Conservation (phyloP, 371 early-diverging fungal species). For the Haplosporangium sp. region DNA sequence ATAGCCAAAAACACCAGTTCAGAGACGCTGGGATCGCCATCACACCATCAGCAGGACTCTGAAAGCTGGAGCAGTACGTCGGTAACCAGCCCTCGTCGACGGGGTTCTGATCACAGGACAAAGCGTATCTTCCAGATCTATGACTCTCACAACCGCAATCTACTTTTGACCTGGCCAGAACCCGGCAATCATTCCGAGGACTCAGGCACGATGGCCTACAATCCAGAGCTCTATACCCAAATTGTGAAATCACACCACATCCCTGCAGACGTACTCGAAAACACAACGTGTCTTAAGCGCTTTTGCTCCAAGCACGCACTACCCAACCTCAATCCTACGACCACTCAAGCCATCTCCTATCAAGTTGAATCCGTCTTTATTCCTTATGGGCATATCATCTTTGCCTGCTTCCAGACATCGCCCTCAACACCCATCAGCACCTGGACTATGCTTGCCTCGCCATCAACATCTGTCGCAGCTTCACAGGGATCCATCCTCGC, state of each 20-base stretch:
- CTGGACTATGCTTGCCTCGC: constrained; percentile 27
- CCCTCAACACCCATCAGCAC: constrained; percentile 30
- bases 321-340: constrained; percentile 9
- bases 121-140: constrained; percentile 61
- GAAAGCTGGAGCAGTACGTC: constrained; percentile 4
- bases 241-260: constrained; percentile 55
- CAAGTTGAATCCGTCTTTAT: constrained; percentile 59
- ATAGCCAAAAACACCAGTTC: constrained; percentile 2
- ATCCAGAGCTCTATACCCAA: constrained; percentile 56
- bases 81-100: constrained; percentile 23
- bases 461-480: constrained; percentile 11
- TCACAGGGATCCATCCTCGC: constrained; percentile 21
- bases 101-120: constrained; percentile 24
- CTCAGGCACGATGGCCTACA: constrained; percentile 35
- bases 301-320: constrained; percentile 52
- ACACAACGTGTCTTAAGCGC: constrained; percentile 51
- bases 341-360: constrained; percentile 38
- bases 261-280: constrained; percentile 49
- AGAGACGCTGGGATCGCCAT: background rate
- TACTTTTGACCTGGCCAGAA: constrained; percentile 60
- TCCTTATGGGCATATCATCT: constrained; percentile 57
- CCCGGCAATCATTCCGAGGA: constrained; percentile 34
- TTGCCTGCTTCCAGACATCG: constrained; percentile 57
- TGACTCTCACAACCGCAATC: constrained; percentile 47
- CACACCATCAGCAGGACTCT: background rate